phyloP scores from a whole-genome alignment of 2,329 filamentous ascomycete genomes.

The Aspergillus phoenicis region DNA sequence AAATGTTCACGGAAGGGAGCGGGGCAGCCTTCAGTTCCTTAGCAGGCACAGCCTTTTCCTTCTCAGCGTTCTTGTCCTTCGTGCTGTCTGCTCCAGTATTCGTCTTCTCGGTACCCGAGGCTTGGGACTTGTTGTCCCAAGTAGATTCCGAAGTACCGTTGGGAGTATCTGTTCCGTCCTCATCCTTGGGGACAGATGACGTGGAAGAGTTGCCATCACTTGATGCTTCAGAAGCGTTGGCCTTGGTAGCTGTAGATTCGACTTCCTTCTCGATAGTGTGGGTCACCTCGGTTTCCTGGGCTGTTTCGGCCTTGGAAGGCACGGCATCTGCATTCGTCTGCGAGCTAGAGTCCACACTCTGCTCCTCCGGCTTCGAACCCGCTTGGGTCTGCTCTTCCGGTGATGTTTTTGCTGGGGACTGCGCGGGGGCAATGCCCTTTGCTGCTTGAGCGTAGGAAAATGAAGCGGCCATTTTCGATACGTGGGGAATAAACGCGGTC shows the following conservation, averaged over 20 bases:
- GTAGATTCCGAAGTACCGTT: constrained; percentile 67
- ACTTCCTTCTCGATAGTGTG: constrained; percentile 35
- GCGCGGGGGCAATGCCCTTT: constrained; percentile 67
- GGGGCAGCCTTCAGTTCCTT: constrained; percentile 76
- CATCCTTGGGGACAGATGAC: constrained; percentile 59
- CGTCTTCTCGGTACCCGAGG: constrained; percentile 62
- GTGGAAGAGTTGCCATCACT: constrained; percentile 57
- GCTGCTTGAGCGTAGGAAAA: constrained; percentile 98
- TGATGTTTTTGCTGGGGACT: constrained; percentile 47
- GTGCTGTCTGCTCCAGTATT: constrained; percentile 46
- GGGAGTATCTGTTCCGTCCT: constrained; percentile 62
- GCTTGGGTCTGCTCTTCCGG: constrained; percentile 32
- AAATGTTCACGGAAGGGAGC: constrained; percentile 81
- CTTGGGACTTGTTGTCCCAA: constrained; percentile 68
- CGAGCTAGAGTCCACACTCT: constrained; percentile 30
- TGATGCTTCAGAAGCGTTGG: constrained; percentile 45
- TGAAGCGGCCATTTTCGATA: constrained; percentile 50
- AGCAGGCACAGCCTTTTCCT: constrained; percentile 62
- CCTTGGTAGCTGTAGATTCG: constrained; percentile 39
- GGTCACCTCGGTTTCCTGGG: constrained; percentile 41
- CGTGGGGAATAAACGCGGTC: constrained; percentile 14
- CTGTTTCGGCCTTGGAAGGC: constrained; percentile 51
- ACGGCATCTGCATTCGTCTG: constrained; percentile 35
- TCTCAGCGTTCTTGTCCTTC: constrained; percentile 60
- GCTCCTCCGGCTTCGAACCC: constrained; percentile 35